These are phyloP conservation scores for Meyerozyma guilliermondii DNA, from an alignment of 1,139 yeast species.

Conservation along the genomic window DNA sequence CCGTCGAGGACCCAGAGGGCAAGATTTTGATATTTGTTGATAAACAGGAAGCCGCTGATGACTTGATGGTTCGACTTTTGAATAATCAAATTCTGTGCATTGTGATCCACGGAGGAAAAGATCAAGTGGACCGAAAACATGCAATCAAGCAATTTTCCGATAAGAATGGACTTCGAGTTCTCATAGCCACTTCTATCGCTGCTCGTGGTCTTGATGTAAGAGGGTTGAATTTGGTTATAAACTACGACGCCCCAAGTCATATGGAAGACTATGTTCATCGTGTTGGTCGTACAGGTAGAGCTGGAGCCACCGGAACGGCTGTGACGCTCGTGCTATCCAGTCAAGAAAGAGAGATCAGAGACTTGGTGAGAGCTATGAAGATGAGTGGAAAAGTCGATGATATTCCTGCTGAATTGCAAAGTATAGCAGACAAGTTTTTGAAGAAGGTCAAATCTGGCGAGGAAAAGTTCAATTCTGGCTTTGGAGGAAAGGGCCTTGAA, in stretches of 20 bases:
- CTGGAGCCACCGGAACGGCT: slow-evolving; percentile 75
- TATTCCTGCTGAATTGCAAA: slow-evolving; percentile 47
- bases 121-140: slow-evolving; percentile 74
- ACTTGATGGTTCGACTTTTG: slow-evolving; percentile 53
- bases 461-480: slow-evolving; percentile 67
- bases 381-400: slow-evolving; percentile 40
- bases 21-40: slow-evolving; percentile 82
- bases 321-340: slow-evolving; percentile 61
- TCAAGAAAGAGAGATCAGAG: slow-evolving; percentile 69
- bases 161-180: slow-evolving; percentile 42
- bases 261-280: slow-evolving; percentile 96
- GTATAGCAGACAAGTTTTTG: slow-evolving; percentile 53
- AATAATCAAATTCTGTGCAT: slow-evolving; percentile 54
- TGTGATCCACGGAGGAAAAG: slow-evolving; percentile 90
- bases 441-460: slow-evolving; percentile 65
- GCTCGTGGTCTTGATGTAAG: slow-evolving; percentile 94
- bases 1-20: slow-evolving; percentile 25
- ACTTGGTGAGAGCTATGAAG: slow-evolving; percentile 65
- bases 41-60: slow-evolving; percentile 78
- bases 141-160: slow-evolving; percentile 69
- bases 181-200: slow-evolving; percentile 90
- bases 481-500: slow-evolving; percentile 91
- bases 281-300: slow-evolving; percentile 96
- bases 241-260: slow-evolving; percentile 87
- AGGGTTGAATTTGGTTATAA: slow-evolving; percentile 70